Percentiles rank a stretch among this genome's conserved stretches.
These are phyloP conservation scores for Diplogelasinospora grovesii DNA, from an alignment of 495 filamentous ascomycete genomes.

Conservation along the genomic window DNA sequence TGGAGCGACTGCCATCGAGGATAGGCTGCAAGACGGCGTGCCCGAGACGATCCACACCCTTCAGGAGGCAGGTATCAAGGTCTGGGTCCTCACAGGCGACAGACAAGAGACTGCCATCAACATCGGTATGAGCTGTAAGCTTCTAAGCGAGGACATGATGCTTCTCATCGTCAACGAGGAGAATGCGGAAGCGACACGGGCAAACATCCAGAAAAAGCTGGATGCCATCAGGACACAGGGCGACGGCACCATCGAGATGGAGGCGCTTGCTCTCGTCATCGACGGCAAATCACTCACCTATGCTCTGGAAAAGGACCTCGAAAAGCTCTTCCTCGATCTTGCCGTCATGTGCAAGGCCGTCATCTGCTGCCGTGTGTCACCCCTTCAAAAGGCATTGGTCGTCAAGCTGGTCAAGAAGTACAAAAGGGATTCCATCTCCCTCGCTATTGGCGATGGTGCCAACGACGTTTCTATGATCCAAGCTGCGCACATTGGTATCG, in stretches of 20 bases:
- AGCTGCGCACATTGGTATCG: constrained; percentile 95
- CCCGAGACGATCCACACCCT: constrained; percentile 98
- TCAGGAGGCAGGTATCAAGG: constrained; percentile 94
- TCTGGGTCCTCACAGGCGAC: constrained; percentile 98
- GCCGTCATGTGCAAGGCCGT: constrained; percentile 97
- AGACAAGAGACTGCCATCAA: constrained; percentile 99
- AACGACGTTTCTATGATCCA: constrained; percentile 99
- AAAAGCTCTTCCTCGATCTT: constrained; percentile 88
- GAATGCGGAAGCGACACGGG: constrained; percentile 60
- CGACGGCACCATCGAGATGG: constrained; percentile 65
- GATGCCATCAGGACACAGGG: constrained; percentile 76
- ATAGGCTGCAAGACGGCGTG: constrained; percentile 93
- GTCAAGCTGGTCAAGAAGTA: constrained; percentile 99
- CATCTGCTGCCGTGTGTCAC: constrained; percentile 97
- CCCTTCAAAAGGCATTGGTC: constrained; percentile 96
- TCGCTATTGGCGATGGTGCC: constrained; percentile 95
- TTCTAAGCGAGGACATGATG: constrained; percentile 98
- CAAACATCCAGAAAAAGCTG: constrained; percentile 87
- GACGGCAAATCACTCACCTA: constrained; percentile 93
- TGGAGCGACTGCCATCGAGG: constrained; percentile 96
- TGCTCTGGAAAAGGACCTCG: constrained; percentile 88
- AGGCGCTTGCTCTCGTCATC: constrained; percentile 89
- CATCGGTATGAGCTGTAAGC: constrained; percentile 99
- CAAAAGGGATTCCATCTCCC: constrained; percentile 73
- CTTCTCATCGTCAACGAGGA: constrained; percentile 96